These are phyloP conservation scores for Cinnamomum micranthum DNA, from an alignment of 164 flowering plant species.

Conservation along the genomic window DNA sequence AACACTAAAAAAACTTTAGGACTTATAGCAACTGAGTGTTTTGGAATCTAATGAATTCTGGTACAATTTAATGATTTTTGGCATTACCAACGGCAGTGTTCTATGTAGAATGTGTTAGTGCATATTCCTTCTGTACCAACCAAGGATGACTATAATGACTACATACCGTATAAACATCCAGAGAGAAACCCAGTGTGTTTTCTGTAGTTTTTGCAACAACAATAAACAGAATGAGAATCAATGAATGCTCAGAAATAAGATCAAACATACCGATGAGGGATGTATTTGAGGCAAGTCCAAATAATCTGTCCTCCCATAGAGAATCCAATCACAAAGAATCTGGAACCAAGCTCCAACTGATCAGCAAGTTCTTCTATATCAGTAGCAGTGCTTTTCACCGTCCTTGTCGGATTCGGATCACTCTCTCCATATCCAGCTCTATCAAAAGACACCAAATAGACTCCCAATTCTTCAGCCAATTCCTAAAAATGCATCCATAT, in stretches of 20 bases:
- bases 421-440: slow-evolving; percentile 81
- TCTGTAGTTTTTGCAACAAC: neutral
- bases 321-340: slow-evolving; percentile 51
- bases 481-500: slow-evolving; percentile 33
- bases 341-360: slow-evolving; percentile 52
- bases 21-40: no score
- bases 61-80: no score
- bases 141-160: no score
- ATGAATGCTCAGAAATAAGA: neutral
- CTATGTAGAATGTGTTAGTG: no score
- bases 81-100: no score
- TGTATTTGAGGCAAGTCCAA: slow-evolving; percentile 36
- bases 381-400: slow-evolving; percentile 47
- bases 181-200: no score
- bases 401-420: slow-evolving; percentile 54
- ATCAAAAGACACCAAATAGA: slow-evolving; percentile 59
- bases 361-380: slow-evolving; percentile 79
- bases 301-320: slow-evolving; percentile 52
- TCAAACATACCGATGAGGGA: slow-evolving; percentile 35
- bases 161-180: no score
- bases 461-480: slow-evolving; percentile 40
- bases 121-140: no score
- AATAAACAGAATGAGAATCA: neutral
- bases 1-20: no score
- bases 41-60: no score